A percentile compares a stretch with the other conserved stretches of the same genome.
phyloP scores from a whole-genome alignment of 2,329 filamentous ascomycete species.

The Curvularia verruculosa region DNA sequence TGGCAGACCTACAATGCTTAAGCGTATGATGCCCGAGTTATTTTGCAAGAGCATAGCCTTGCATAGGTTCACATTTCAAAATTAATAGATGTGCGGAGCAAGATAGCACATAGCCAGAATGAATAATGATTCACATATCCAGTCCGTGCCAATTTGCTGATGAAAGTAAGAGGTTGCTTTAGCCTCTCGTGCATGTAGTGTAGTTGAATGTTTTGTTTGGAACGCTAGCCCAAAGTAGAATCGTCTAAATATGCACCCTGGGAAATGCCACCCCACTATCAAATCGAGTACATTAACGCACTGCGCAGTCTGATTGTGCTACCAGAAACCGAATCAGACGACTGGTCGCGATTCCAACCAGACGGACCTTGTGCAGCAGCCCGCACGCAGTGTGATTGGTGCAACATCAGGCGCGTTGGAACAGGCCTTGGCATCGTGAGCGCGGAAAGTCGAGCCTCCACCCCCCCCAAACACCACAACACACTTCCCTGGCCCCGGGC shows the following conservation, averaged over 20 bases:
- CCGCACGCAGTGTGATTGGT: conserved; percentile 12
- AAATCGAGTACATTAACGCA: conserved; percentile 2
- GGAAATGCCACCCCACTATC: conserved; percentile 9
- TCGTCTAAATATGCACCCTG: conserved; percentile 10
- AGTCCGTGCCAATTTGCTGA: background rate
- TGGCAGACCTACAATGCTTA: conserved; percentile 86
- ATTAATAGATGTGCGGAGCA: conserved; percentile 19
- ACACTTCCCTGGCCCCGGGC: conserved; percentile 23
- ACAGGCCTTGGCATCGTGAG: conserved; percentile 22
- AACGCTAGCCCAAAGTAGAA: conserved; percentile 12
- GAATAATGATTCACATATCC: conserved; percentile 27
- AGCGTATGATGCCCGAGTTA: conserved; percentile 25
- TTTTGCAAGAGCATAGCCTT: conserved; percentile 24
- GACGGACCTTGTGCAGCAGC: background rate
- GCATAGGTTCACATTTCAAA: conserved; percentile 11
- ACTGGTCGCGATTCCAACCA: background rate
- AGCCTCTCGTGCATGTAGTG: conserved; percentile 6
- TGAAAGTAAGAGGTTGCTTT: conserved; percentile 2
- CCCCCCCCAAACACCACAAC: conserved; percentile 23
- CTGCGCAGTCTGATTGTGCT: background rate
- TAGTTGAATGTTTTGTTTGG: background rate
- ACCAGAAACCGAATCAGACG: background rate
- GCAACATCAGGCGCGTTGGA: conserved; percentile 21
- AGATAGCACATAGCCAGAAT: conserved; percentile 32
- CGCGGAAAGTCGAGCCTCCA: conserved; percentile 17